phyloP scores from a whole-genome alignment of 2,329 filamentous ascomycete species.

The Microascus cirrosus region DNA sequence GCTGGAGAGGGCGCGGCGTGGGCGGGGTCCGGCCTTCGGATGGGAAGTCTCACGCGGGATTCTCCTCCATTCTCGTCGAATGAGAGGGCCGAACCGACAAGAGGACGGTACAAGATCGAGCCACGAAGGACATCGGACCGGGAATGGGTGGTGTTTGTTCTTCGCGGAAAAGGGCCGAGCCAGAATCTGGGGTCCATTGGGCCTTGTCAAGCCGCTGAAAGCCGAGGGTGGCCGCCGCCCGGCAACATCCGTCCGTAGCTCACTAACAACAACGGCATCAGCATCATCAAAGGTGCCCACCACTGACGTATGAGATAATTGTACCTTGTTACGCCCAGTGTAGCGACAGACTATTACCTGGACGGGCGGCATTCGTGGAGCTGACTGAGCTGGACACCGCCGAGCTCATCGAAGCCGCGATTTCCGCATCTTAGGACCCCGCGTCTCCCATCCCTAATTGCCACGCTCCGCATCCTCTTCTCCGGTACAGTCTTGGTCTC shows the following conservation, averaged over 20 bases:
- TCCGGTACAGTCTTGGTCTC: neutral
- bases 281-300: neutral
- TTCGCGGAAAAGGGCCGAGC: slow-evolving; percentile 3
- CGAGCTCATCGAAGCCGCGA: neutral
- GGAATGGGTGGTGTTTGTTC: neutral
- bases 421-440: neutral
- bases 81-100: neutral
- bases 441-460: neutral
- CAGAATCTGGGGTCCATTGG: neutral
- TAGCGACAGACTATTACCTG: neutral
- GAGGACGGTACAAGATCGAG: neutral
- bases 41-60: neutral
- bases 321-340: neutral
- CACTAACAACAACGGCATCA: neutral
- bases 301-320: neutral
- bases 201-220: slow-evolving; percentile 22
- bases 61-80: neutral
- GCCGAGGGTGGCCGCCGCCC: slow-evolving; percentile 28
- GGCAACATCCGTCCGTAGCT: slow-evolving; percentile 2
- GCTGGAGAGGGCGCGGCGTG: neutral
- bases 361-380: neutral
- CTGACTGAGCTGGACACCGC: neutral
- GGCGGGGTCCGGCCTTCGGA: neutral
- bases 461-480: neutral
- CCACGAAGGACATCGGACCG: slow-evolving; percentile 1